Conservation (phyloP, 2,329 filamentous ascomycete species). For the Trichoderma gracile region DNA sequence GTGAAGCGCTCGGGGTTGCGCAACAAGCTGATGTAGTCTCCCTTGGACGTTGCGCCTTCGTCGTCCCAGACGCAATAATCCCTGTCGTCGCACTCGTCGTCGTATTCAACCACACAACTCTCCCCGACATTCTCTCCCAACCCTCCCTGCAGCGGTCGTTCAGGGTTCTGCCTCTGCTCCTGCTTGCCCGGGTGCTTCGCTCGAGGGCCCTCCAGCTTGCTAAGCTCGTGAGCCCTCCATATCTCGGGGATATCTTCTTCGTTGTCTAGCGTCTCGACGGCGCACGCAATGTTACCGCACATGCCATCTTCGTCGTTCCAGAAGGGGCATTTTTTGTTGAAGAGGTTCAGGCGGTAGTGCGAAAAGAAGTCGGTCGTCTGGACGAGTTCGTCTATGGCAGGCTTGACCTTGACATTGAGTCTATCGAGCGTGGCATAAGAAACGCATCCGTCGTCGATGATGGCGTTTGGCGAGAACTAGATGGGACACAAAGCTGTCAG, state of each 20-base stretch:
- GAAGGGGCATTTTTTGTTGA: conserved; percentile 91
- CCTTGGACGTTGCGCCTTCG: conserved; percentile 80
- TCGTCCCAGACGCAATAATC: conserved; percentile 98
- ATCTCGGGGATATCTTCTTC: conserved; percentile 90
- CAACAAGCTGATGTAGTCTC: conserved; percentile 92
- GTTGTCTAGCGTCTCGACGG: conserved; percentile 91
- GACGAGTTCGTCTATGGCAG: conserved; percentile 77
- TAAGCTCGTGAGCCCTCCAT: conserved; percentile 89
- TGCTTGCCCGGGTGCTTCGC: conserved; percentile 83
- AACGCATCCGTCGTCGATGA: conserved; percentile 91
- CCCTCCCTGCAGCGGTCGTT: conserved; percentile 75
- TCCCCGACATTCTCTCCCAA: conserved; percentile 87
- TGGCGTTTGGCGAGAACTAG: conserved; percentile 83
- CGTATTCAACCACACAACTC: conserved; percentile 95
- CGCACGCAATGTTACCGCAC: conserved; percentile 96
- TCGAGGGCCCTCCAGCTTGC: conserved; percentile 86
- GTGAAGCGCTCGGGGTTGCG: conserved; percentile 96
- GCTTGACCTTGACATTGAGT: conserved; percentile 75
- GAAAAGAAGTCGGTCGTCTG: conserved; percentile 95
- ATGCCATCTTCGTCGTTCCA: conserved; percentile 92
- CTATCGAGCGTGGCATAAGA: conserved; percentile 88
- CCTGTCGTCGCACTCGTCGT: conserved; percentile 93
- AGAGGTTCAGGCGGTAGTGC: conserved; percentile 93
- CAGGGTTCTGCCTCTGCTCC: conserved; percentile 67
- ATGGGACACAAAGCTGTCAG: conserved; percentile 41